These are phyloP conservation scores for Pseudocercospora fijiensis DNA, from an alignment of 2,329 filamentous ascomycete genomes.

Conservation along the genomic window DNA sequence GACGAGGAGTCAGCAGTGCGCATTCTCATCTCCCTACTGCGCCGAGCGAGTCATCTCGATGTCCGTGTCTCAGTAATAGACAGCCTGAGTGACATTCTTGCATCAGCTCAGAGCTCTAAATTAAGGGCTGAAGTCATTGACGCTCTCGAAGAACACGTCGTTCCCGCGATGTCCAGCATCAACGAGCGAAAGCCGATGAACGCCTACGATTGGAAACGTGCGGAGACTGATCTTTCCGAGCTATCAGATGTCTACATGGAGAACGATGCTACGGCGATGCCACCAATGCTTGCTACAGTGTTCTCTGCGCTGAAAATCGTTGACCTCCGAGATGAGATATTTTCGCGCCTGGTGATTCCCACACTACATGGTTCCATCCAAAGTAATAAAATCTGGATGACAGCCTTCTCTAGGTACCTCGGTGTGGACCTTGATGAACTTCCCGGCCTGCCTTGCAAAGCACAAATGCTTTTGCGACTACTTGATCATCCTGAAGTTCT, in stretches of 20 bases:
- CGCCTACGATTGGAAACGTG: conserved; percentile 38
- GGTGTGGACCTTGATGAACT: not conserved
- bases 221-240: conserved; percentile 21
- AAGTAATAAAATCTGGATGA: conserved; percentile 25
- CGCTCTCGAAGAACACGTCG: conserved; percentile 31
- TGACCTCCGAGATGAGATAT: conserved; percentile 11
- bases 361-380: conserved; percentile 15
- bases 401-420: conserved; percentile 17
- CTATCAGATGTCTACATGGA: conserved; percentile 31
- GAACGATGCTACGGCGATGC: conserved; percentile 6
- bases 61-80: conserved; percentile 39
- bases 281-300: conserved; percentile 16
- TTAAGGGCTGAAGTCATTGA: conserved; percentile 26
- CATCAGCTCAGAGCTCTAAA: conserved; percentile 9
- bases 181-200: conserved; percentile 37
- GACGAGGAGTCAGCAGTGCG: conserved; percentile 34
- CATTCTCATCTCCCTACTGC: conserved; percentile 36
- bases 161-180: conserved; percentile 40
- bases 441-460: conserved; percentile 12
- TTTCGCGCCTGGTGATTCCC: conserved; percentile 22
- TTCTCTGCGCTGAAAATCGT: conserved; percentile 5
- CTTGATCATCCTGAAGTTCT: conserved; percentile 19
- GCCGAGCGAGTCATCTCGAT: conserved; percentile 40
- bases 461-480: conserved; percentile 10
- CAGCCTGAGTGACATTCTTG: conserved; percentile 38